Evolutionary conservation across 306 rosid species (phyloP).

Genomic region (Psophocarpus tetragonolobus): DNA sequence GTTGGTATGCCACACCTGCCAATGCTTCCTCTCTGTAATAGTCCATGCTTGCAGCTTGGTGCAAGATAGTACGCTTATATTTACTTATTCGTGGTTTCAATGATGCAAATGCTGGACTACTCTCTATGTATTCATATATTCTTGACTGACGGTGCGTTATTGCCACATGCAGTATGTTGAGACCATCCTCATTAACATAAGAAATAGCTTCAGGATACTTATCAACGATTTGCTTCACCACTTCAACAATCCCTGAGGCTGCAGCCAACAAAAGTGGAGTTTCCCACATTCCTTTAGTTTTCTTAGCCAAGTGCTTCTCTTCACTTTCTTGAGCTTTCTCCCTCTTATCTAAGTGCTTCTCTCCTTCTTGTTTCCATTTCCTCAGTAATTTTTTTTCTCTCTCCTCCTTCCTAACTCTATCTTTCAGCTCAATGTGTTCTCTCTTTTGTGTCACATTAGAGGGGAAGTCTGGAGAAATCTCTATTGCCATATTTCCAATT

Average conservation of each 20-base stretch:
- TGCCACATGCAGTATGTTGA: neutral
- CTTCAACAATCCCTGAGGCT: neutral
- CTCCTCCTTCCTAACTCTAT: neutral
- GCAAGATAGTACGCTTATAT: neutral
- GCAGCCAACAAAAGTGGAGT: neutral
- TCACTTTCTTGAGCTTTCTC: too few relatives aligned
- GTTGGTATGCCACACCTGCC: constrained; percentile 1
- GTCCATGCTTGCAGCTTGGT: constrained; percentile 2
- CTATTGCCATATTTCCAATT: neutral
- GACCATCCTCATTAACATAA: neutral
- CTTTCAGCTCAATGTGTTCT: neutral
- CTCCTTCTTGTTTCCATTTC: too few relatives aligned
- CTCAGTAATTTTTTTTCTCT: neutral
- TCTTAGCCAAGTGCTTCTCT: neutral
- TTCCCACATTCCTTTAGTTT: neutral
- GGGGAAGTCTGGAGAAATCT: neutral
- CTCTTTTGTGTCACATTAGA: neutral
- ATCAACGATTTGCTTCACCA: neutral
- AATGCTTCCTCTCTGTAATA: neutral
- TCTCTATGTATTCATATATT: neutral
- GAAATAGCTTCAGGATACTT: neutral
- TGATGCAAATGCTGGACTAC: neutral
- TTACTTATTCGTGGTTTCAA: neutral
- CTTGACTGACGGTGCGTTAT: neutral
- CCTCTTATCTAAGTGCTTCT: too few relatives aligned